Evolutionary conservation across 441 rosid genomes (phyloP).

Genomic region (Euphorbia corollata): DNA sequence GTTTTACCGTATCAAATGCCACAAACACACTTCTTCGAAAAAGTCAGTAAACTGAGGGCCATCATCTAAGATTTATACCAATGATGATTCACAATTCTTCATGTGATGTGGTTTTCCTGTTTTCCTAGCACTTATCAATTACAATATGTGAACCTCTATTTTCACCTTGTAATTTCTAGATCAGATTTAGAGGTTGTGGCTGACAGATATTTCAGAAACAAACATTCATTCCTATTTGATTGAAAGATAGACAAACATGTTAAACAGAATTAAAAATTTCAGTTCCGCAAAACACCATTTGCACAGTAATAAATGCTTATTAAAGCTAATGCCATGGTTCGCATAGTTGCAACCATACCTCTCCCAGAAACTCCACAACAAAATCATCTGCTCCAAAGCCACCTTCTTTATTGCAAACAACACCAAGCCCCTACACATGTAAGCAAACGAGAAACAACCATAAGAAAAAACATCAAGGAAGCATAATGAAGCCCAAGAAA

Average conservation of each 20-base stretch:
- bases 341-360: constrained; percentile 45
- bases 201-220: background rate
- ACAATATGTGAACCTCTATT: background rate
- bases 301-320: constrained; percentile 6
- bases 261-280: background rate
- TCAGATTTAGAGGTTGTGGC: background rate
- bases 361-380: constrained; percentile 98
- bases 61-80: background rate
- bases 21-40: background rate
- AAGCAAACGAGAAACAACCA: constrained; percentile 19
- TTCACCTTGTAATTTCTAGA: background rate
- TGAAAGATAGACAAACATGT: background rate
- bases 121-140: background rate
- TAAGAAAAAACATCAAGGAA: constrained; percentile 4
- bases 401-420: constrained; percentile 91
- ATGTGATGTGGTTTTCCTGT: constrained; percentile 1
- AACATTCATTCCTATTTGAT: background rate
- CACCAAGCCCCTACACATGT: constrained; percentile 83
- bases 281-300: background rate
- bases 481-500: background rate
- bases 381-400: constrained; percentile 93
- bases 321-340: too few relatives aligned
- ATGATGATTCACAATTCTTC: background rate
- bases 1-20: constrained; percentile 1
- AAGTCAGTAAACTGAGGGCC: background rate